Conservation (phyloP, 148 eudicot genomes). For the Rhododendron ovatum region DNA sequence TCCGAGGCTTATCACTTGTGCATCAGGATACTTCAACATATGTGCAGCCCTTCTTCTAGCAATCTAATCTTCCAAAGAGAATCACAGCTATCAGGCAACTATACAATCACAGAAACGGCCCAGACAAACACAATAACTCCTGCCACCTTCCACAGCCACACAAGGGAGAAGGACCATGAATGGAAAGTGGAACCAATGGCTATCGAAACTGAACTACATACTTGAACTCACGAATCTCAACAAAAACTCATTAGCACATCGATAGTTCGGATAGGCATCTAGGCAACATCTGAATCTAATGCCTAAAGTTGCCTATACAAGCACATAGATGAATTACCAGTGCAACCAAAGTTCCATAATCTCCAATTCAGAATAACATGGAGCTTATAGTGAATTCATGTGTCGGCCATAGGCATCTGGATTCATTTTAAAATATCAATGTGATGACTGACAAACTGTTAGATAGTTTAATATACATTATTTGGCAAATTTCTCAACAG, state of each 20-base stretch:
- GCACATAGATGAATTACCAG: neutral
- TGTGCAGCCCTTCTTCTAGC: slow-evolving; percentile 67
- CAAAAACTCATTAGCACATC: neutral
- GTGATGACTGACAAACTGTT: neutral
- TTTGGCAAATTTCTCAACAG: neutral
- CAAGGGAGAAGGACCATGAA: neutral
- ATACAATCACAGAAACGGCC: neutral
- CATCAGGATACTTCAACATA: slow-evolving; percentile 62
- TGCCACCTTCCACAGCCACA: neutral
- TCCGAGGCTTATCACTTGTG: slow-evolving; percentile 71
- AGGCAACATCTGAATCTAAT: neutral
- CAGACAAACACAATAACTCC: neutral
- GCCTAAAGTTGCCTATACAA: neutral
- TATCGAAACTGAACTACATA: neutral
- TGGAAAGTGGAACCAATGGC: neutral
- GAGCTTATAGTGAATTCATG: neutral
- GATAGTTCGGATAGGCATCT: neutral
- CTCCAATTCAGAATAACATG: neutral
- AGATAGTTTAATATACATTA: neutral
- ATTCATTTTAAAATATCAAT: neutral
- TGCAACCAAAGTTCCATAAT: neutral
- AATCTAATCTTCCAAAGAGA: slow-evolving; percentile 36
- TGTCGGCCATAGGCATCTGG: neutral
- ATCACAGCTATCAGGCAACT: neutral
- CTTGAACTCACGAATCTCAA: neutral